Evolutionary conservation across 345 rosid genomes (phyloP), one percentile per base, ranked within the genome.

Genomic region (Odontarrhena argentea): DNA sequence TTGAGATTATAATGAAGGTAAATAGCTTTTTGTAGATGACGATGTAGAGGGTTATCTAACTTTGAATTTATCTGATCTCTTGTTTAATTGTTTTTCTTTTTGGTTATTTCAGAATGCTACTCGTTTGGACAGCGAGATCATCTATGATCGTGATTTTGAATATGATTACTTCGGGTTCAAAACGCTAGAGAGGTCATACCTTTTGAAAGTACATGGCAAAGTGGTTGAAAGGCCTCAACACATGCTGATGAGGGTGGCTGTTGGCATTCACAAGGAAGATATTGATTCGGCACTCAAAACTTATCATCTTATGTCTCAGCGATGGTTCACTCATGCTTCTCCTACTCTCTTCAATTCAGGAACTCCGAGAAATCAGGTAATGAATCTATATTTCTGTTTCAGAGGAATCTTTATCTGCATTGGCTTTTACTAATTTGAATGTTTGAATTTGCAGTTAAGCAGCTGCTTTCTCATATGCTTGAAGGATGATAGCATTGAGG

Each of bases 251-350:
- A 87, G 97, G 80, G 97, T 92, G 65, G 65, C 97, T 70, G 96
- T 87, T 76, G 98, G 96, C 44, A 86, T 92, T 35, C 96, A 87
- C 77, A 89, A 82, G 64, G 88, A 85, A 48, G 93, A 89, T 53
- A 78, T 89, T 66, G 98, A 89, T 68, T 87, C 93, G 28, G 87
- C 60, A 2, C 74, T 89, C 69, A 69, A 69, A 74, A 92, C 96
- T 12, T 92, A 89, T 71, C 98, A 92, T 71, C 77, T 89, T 74
- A 89, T 89, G 96, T 92, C 98, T 51, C 98, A 92, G 40, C 59
- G 98, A 24, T 89, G 96, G 98, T 92, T 92, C 75, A 92, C 96
- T 71, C 97, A 92, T 84, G 98, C 97, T 11, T 87, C 97, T 64
- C 97, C 98, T 9, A 89, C 93, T 10, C 96, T 92, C 55, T 89